Base-by-base conservation (phyloP, 176 grass and related monocot species). In the Avena eriantha region DNA sequence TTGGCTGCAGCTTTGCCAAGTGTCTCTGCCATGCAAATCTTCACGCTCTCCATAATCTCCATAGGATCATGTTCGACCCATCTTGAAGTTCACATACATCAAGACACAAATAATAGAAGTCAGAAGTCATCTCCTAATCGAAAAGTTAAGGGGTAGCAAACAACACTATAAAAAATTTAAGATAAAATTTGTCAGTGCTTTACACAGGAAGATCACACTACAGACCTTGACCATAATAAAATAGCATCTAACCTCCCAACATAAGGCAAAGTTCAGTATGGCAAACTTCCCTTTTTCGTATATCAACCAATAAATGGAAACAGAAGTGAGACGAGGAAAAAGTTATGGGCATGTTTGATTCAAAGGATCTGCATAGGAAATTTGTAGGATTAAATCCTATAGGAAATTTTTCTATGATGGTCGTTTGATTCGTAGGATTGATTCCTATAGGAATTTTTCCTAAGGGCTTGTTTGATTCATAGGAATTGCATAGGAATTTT, bases 31-130 rank as follows among this genome's bases (percentile, higher is more conserved):
- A 96, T 94, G 83, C 92, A 98, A 2, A 75, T 81, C 68, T 78
- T 87, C 46, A 98, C 92, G 39, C 92, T 98, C 79, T 94, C 82
- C 43, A 93, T 74, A 70, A 98, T 96, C 87, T 98, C 97, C 87
- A 91, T 78, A 29, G 97, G 97, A 66, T 98, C 97, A 88, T 98
- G 97, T 90, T 98, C 97, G 14, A 96, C 97, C 93, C 97, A 98
- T 88, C 97, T 96, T 49, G 34, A 69, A 77, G 61, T 86, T 65
- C 45, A 75, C 26, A 68, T 15, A 75, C 26, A 68, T 15, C 81
- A 65, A 36, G 65, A 78, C 3, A 77, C 7, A 89, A 17, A 76
- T 35, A 34, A 10, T 1, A 18, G 65, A 80, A n/a, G 23, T 46
- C 26, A 91, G 43, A 69, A 36, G 14, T 60, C 47, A 74, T 59